Evolutionary conservation across 192 early-diverging fungal species (phyloP).

Genomic region (Piromyces sp.): DNA sequence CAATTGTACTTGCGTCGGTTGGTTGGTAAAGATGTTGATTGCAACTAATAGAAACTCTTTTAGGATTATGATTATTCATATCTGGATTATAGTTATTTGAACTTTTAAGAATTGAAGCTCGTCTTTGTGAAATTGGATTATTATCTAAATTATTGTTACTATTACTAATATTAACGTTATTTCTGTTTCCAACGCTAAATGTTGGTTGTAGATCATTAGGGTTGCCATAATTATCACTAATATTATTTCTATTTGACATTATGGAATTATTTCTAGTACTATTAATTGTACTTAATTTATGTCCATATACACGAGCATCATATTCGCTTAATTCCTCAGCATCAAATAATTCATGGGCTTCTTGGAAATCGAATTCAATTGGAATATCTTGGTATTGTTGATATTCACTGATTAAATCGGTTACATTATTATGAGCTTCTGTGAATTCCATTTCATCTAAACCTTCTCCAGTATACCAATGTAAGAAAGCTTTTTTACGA

Average conservation of each 20-base stretch:
- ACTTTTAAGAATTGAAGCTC: neutral
- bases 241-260: no score
- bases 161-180: no score
- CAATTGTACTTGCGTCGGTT: neutral
- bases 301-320: neutral
- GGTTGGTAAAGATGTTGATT: neutral
- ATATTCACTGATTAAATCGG: constrained; percentile 93
- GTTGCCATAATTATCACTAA: no score
- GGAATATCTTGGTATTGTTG: constrained; percentile 86
- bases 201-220: no score
- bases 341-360: neutral
- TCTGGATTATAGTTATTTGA: neutral
- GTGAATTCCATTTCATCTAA: constrained; percentile 78
- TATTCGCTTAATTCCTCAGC: neutral
- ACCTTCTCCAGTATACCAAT: constrained; percentile 77
- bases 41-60: neutral
- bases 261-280: neutral
- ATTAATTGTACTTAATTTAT: neutral
- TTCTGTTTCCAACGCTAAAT: no score
- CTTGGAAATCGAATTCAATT: constrained; percentile 34
- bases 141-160: neutral
- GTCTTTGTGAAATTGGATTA: neutral
- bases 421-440: constrained; percentile 84
- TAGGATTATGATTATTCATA: neutral
- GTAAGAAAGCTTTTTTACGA: constrained; percentile 61